phyloP scores from a whole-genome alignment of 768 basidiomycete species.

The Lactarius vividus region DNA sequence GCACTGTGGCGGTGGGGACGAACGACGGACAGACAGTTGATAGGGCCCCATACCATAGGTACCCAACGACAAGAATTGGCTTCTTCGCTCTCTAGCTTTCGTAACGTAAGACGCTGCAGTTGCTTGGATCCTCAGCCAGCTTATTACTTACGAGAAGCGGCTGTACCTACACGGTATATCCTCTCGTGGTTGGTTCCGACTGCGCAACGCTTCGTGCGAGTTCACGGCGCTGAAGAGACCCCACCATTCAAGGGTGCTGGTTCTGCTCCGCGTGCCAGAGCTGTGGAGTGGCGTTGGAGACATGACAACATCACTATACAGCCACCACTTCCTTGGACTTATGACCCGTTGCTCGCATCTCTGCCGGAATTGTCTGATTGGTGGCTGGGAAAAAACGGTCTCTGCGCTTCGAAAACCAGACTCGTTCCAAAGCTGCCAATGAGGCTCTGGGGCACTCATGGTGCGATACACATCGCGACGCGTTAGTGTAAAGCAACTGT shows the following conservation, averaged over 20 bases:
- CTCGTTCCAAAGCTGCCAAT: background rate
- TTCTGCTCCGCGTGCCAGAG: background rate
- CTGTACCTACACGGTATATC: background rate
- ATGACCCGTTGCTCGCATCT: conserved; percentile 1
- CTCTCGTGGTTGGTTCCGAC: background rate
- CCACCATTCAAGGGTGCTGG: background rate
- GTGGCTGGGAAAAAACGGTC: background rate
- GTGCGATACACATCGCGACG: background rate
- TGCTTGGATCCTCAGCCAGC: background rate
- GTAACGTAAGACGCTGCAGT: conserved; percentile 1
- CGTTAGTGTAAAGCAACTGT: background rate
- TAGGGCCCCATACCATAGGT: background rate
- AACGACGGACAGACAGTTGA: conserved; percentile 5
- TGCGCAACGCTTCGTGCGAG: background rate
- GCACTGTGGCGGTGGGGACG: conserved; percentile 10
- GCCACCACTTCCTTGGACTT: background rate
- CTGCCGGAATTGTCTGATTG: conserved; percentile 10
- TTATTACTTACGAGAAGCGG: background rate
- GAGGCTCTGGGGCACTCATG: background rate
- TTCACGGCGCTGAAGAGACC: background rate
- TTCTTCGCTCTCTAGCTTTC: background rate
- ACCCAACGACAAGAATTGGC: conserved; percentile 1
- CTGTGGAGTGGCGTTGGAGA: background rate
- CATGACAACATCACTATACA: conserved; percentile 1
- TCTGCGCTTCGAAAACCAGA: background rate